Conservation (phyloP, 257 asterid genomes). For the Solanum arcanum region DNA sequence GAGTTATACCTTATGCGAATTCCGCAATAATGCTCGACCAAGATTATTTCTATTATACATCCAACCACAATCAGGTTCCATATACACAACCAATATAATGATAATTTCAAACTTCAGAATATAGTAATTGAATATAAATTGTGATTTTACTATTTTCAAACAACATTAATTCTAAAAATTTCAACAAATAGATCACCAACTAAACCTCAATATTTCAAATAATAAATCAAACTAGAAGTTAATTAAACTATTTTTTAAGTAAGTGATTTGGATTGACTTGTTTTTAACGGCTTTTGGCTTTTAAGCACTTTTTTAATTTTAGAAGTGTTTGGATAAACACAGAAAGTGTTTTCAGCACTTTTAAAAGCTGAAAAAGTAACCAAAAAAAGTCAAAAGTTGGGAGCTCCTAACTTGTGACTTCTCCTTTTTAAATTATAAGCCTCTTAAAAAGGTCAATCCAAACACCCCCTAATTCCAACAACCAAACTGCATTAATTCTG, state of each 20-base stretch:
- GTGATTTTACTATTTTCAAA: not conserved
- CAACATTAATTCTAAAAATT: not conserved
- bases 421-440: not conserved
- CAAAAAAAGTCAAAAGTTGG: not conserved
- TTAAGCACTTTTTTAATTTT: not conserved
- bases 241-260: no score
- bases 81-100: not conserved
- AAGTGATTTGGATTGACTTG: not conserved
- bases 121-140: no score
- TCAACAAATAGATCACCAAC: not conserved
- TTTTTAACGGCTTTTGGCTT: no score
- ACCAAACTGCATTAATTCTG: not conserved
- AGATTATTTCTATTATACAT: no score
- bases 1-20: not conserved
- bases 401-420: not conserved
- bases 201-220: not conserved
- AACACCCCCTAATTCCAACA: not conserved
- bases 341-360: not conserved
- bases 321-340: not conserved
- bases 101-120: no score
- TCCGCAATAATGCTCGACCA: not conserved
- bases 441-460: not conserved
- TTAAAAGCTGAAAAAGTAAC: not conserved
- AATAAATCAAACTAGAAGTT: not conserved
- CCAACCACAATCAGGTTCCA: not conserved